Evolutionary conservation across 257 asterid species (phyloP), one percentile per base, ranked within the genome.

Genomic region (Solanum clarkiae): DNA sequence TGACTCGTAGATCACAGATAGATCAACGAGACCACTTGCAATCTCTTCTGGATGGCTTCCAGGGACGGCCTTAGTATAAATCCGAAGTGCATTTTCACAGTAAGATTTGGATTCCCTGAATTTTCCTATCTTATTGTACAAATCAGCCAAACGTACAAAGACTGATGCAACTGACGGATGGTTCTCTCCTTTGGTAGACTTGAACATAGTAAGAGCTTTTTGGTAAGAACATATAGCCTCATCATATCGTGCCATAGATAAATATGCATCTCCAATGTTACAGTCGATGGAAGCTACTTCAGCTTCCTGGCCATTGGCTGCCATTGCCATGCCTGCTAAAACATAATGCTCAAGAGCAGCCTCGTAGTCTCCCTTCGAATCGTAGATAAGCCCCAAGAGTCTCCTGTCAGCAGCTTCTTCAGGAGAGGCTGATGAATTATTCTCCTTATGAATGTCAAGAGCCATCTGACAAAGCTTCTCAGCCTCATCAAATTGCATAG

Each of bases 401-500:
- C 98, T 89, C 89, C 99, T 88, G 26, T 95, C 99, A 0, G 99
- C 94, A 0, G 97, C 98, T 88, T 95, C 99, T 89, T 95, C 94
- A 0, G 91, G 92, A 32, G 98, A 92, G 57, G 91, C 90, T 0
- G 92, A 87, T 1, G 91, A 83, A 2, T 88, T 90, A 1, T 89
- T 91, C 80, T 79, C 91, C 71, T 72, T 90, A 59, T 95, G 99
- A 81, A 93, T 95, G 17, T 91, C 91, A 49, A 95, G 95, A 4
- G 99, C 97, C 93, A 91, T 80, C 7, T 82, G 82, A 79, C 98
- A 94, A 3, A 95, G 90, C 89, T 90, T 95, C 90, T 93, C 97
- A 0, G 99, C 99, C 62, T 95, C 98, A 56, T 92, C 98, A 72
- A 94, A 93, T 68, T 93, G 98, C 91, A 95, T 82, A 10, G 95